Percentiles rank a stretch among this genome's conserved stretches.
Evolutionary conservation across 306 rosid genomes (phyloP).

Genomic region (Prosopis cineraria): DNA sequence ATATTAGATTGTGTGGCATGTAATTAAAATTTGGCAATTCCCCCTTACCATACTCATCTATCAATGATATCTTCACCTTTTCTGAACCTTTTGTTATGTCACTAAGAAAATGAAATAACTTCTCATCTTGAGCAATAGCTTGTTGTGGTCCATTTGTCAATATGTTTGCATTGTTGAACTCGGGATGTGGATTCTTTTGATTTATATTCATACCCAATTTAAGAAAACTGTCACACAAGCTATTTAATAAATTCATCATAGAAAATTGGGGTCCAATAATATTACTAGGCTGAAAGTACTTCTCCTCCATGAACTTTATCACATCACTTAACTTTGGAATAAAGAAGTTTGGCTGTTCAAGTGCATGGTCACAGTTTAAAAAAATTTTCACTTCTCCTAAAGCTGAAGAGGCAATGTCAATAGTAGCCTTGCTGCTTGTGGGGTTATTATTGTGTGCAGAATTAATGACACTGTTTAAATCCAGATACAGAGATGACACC

Average conservation of each 20-base stretch:
- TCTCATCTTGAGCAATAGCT: conserved; percentile 32
- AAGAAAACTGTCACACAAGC: conserved; percentile 44
- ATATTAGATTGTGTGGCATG: conserved; percentile 62
- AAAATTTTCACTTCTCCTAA: conserved; percentile 48
- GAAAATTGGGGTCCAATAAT: conserved; percentile 37
- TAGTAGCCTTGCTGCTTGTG: conserved; percentile 5
- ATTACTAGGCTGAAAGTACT: conserved; percentile 28
- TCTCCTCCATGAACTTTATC: conserved; percentile 46
- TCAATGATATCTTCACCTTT: conserved; percentile 64
- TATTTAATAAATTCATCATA: conserved; percentile 40
- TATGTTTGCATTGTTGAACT: conserved; percentile 21
- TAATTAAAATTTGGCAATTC: conserved; percentile 73
- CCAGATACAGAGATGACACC: conserved; percentile 12
- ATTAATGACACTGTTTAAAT: conserved; percentile 21
- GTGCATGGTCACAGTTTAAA: conserved; percentile 39
- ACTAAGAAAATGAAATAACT: conserved; percentile 14
- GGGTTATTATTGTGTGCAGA: conserved; percentile 16
- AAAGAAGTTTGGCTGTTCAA: conserved; percentile 36
- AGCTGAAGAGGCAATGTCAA: conserved; percentile 46
- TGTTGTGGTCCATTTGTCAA: conserved; percentile 20
- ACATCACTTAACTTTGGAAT: conserved; percentile 41
- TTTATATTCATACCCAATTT: conserved; percentile 38
- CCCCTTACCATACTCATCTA: conserved; percentile 58
- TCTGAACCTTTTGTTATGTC: conserved; percentile 85
- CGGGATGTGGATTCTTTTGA: conserved; percentile 31